A percentile compares a stretch with the other conserved stretches of the same genome.
Conservation (phyloP, 805 yeast species). For the Blastobotrys muscicola region DNA sequence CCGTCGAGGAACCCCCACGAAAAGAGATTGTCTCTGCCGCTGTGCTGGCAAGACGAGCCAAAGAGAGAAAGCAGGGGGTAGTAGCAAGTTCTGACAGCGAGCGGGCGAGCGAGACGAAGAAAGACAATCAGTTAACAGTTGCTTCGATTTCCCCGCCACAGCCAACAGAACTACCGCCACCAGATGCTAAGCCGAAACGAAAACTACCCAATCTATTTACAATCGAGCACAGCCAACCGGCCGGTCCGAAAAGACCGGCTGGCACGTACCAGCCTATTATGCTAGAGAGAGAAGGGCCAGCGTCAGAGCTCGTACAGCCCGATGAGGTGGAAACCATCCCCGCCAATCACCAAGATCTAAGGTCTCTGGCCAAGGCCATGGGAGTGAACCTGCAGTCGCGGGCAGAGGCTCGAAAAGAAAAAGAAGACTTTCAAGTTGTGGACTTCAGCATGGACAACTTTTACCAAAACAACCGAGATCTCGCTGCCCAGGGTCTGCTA, state of each 20-base stretch:
- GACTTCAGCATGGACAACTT: conserved; percentile 33
- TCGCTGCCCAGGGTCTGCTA: conserved; percentile 28
- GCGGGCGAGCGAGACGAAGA: neutral
- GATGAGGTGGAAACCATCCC: neutral
- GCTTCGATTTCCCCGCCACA: neutral
- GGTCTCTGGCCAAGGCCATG: neutral
- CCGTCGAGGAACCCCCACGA: neutral
- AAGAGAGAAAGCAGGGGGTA: conserved; percentile 4
- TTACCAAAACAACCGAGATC: conserved; percentile 26
- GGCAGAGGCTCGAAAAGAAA: conserved; percentile 3
- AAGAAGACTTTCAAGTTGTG: conserved; percentile 22
- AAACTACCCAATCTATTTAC: conserved; percentile 1
- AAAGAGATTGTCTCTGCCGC: conserved; percentile 14
- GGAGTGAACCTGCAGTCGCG: conserved; percentile 3
- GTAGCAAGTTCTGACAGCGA: too few species aligned
- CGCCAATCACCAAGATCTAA: neutral
- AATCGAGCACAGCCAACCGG: neutral
- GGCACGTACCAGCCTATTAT: conserved; percentile 4
- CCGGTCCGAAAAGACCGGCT: conserved; percentile 3
- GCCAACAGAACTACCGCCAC: neutral
- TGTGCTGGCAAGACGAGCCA: conserved; percentile 15
- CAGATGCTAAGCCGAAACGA: neutral
- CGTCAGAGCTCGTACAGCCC: neutral
- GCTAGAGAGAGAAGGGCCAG: neutral
- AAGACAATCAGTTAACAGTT: neutral